Base-by-base conservation (phyloP, 768 basidiomycete species). In the Tephrocybe rancida region DNA sequence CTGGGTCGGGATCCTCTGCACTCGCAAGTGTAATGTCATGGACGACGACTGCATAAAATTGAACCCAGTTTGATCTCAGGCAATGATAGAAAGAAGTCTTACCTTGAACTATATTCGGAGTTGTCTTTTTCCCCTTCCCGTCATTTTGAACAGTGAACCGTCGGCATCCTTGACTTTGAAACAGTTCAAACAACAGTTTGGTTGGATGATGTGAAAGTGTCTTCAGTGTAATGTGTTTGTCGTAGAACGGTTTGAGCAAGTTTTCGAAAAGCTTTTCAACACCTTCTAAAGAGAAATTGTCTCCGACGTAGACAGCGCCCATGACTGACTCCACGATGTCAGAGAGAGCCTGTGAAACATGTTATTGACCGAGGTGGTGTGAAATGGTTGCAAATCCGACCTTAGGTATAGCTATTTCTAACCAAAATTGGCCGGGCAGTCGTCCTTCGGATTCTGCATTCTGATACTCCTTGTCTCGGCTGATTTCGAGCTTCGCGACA, bases 311-410 rank as follows among this genome's bases (percentile, higher is more conserved):
- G 45, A 92, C 71, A 9, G 90, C 92, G 8, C 90, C 92, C 30
- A 91, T 73, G 35, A 90, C 75, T 2, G 91, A 86, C 68, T 95
- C 92, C 19, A 94, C 78, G 24, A 92, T 76, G 66, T 93, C 90
- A 7, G 89, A 88, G 18, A 94, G 75, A 8, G 77, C 80, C 92
- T 93, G 63, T 18, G 54, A 3, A 25, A 2, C 16, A 26, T 19
- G n/a, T 53, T 24, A 32, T 18, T 57, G n/a, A 60, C 32, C 32
- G 22, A 19, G 44, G 51, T 41, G 29, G 39, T 13, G 19, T 19
- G 21, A 39, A 21, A 10, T 11, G 25, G 32, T 3, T 22, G 5
- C 27, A 21, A 30, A 24, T 27, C 19, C 35, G 60, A 87, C 92
- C 77, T 94, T 93, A 0, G 92, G 92, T 34, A 88, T 80, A 39